Evolutionary conservation across 148 eudicot genomes (phyloP).

Genomic region (Amaranthus hypochondriacus): DNA sequence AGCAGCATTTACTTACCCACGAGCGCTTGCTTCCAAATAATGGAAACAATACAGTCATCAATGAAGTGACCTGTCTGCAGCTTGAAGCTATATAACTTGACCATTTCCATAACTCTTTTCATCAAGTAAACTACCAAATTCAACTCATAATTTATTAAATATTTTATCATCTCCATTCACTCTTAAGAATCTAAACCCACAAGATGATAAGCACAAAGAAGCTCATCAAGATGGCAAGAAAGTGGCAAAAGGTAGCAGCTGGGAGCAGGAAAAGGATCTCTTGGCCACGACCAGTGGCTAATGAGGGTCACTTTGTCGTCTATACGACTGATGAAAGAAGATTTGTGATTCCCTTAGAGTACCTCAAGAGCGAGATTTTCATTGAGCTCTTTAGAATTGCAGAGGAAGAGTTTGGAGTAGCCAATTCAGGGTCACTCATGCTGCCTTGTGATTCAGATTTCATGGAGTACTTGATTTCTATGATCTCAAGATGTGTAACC

Average conservation of each 20-base stretch:
- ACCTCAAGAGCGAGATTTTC: not conserved
- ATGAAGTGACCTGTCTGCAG: slow-evolving; percentile 9
- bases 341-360: slow-evolving; percentile 10
- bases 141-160: not conserved
- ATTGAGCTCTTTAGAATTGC: not conserved
- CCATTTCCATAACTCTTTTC: not conserved
- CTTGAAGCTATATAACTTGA: not conserved
- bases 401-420: too few relatives aligned
- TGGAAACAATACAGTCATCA: not conserved
- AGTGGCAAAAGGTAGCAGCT: too few relatives aligned
- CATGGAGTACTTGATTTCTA: not conserved
- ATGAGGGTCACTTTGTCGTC: not conserved
- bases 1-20: not conserved
- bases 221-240: too few relatives aligned
- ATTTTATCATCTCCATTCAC: not conserved
- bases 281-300: too few relatives aligned
- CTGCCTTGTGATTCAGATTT: too few relatives aligned
- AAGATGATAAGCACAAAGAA: slow-evolving; percentile 35
- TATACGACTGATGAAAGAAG: slow-evolving; percentile 19
- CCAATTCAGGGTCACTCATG: too few relatives aligned
- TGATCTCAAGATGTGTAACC: not conserved
- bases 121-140: not conserved
- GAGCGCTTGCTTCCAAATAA: not conserved
- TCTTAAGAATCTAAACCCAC: not conserved
- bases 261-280: too few relatives aligned